These are phyloP conservation scores for Eucalyptus dawsonii DNA, from an alignment of 345 rosid genomes.

Conservation along the genomic window DNA sequence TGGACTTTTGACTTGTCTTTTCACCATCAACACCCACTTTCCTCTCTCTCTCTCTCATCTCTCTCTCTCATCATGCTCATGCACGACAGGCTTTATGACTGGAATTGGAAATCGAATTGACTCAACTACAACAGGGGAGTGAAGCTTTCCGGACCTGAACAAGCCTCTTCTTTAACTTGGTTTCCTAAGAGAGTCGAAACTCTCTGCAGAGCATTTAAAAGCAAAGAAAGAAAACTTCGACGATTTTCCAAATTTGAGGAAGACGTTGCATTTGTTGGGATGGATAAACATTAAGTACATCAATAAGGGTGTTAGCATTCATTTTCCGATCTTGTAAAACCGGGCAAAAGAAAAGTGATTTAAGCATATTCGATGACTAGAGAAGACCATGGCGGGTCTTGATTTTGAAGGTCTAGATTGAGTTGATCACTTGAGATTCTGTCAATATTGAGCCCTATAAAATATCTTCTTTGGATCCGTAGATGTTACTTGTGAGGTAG, in stretches of 20 bases:
- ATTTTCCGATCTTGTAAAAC: neutral
- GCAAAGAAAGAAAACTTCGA: neutral
- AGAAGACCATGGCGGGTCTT: neutral
- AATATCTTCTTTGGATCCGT: neutral
- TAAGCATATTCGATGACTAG: neutral
- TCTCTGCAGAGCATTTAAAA: neutral
- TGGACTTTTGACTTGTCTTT: slow-evolving; percentile 97
- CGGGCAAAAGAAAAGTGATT: neutral
- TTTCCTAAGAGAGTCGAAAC: neutral
- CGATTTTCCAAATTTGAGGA: neutral
- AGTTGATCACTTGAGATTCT: neutral
- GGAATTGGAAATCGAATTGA: neutral
- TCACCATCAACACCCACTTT: slow-evolving; percentile 11
- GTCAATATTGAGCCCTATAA: neutral
- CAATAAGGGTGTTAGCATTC: neutral
- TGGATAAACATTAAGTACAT: neutral
- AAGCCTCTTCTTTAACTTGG: neutral
- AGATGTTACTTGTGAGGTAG: neutral
- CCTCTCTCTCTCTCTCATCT: neutral
- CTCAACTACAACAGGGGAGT: neutral
- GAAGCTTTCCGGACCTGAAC: neutral
- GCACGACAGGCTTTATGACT: neutral
- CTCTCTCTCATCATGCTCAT: neutral
- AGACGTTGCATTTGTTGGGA: neutral
- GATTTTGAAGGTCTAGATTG: neutral